phyloP scores from a whole-genome alignment of 192 early-diverging fungal genomes.

The Linnemannia elongata region DNA sequence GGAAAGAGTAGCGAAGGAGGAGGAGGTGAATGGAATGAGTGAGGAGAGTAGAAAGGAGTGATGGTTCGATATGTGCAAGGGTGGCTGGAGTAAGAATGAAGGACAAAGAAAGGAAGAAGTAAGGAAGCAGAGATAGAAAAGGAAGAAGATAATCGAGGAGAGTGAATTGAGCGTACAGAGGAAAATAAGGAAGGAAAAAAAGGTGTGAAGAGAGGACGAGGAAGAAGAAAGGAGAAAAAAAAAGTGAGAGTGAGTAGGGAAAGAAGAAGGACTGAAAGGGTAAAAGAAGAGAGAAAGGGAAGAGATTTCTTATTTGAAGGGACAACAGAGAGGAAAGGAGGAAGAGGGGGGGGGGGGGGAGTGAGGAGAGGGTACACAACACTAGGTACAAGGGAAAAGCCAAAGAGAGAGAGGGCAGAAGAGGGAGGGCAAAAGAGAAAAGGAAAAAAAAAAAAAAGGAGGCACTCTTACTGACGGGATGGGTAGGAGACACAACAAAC shows the following conservation, averaged over 20 bases:
- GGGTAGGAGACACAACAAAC: too few relatives aligned
- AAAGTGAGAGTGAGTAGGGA: not conserved
- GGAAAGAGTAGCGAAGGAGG: not conserved
- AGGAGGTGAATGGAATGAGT: not conserved
- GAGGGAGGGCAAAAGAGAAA: not conserved
- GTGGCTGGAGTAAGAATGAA: not conserved
- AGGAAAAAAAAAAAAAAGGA: not conserved
- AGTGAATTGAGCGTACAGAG: not conserved
- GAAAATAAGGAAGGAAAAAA: not conserved
- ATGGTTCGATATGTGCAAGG: not conserved
- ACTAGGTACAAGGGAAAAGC: not conserved
- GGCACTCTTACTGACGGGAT: not conserved
- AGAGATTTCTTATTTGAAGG: too few relatives aligned
- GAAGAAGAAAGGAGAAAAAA: not conserved
- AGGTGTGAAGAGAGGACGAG: not conserved
- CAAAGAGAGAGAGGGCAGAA: too few relatives aligned
- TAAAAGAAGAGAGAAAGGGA: too few relatives aligned
- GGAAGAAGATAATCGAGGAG: not conserved
- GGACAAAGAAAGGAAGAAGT: not conserved
- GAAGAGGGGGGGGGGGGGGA: too few relatives aligned
- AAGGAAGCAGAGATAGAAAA: not conserved
- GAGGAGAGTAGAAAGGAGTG: not conserved
- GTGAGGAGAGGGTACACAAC: not conserved
- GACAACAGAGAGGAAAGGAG: too few relatives aligned
- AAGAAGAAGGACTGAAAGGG: too few relatives aligned